Evolutionary conservation across 306 rosid genomes (phyloP).

Genomic region (Dryas alaskensis): DNA sequence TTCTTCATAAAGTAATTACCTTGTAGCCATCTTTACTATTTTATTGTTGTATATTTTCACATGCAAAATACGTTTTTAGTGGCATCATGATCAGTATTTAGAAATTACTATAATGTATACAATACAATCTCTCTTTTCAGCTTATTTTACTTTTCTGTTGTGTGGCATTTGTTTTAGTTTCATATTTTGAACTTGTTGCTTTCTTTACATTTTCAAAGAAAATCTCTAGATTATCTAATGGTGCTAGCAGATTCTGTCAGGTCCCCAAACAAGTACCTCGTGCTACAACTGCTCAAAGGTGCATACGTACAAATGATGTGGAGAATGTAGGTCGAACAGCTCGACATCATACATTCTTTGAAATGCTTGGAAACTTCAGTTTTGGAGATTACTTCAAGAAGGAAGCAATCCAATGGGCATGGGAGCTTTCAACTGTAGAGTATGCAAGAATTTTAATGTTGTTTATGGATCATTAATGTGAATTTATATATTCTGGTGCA

Average conservation of each 20-base stretch:
- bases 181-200: not conserved
- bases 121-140: not conserved
- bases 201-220: conserved; percentile 3
- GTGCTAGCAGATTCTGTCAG: conserved; percentile 28
- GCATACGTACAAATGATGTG: conserved; percentile 87
- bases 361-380: conserved; percentile 98
- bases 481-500: conserved; percentile 5
- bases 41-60: not conserved
- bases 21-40: not conserved
- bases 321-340: conserved; percentile 86
- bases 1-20: not conserved
- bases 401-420: conserved; percentile 92
- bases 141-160: not conserved
- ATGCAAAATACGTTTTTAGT: not conserved
- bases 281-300: conserved; percentile 84
- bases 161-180: no score
- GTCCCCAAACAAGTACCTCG: conserved; percentile 66
- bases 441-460: conserved; percentile 34
- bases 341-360: conserved; percentile 87
- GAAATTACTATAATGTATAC: not conserved
- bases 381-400: conserved; percentile 95
- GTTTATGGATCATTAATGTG: not conserved
- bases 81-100: not conserved
- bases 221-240: conserved; percentile 13
- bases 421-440: conserved; percentile 88